These are phyloP conservation scores for Cyclocybe cylindracea DNA, from an alignment of 768 basidiomycete species.

Conservation along the genomic window DNA sequence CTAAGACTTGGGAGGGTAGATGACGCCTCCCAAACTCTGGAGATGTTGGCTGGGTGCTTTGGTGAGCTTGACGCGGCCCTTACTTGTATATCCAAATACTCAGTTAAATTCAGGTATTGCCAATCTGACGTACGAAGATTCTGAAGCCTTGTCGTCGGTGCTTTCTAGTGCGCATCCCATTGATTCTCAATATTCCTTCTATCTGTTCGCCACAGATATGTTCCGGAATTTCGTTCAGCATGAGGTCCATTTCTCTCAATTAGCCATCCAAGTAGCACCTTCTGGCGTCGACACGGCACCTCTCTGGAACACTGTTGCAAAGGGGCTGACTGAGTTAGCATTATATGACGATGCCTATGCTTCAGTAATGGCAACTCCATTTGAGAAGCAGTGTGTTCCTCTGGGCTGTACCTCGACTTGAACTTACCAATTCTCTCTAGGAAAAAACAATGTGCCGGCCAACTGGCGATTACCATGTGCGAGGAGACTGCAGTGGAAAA, in stretches of 20 bases:
- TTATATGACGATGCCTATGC: constrained; percentile 89
- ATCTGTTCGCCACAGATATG: constrained; percentile 72
- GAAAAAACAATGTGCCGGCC: constrained; percentile 80
- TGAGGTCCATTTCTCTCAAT: constrained; percentile 73
- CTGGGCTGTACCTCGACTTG: constrained; percentile 4
- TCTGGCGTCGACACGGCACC: constrained; percentile 54
- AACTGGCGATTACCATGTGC: constrained; percentile 90
- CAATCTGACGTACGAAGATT: constrained; percentile 56
- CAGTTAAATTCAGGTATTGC: constrained; percentile 45
- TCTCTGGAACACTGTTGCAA: constrained; percentile 81
- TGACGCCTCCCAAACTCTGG: constrained; percentile 71
- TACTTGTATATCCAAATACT: constrained; percentile 6
- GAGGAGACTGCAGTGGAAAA: constrained; percentile 80
- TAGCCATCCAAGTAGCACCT: constrained; percentile 75
- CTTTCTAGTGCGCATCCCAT: constrained; percentile 59
- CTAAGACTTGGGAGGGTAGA: constrained; percentile 66
- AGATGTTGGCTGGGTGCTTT: constrained; percentile 74
- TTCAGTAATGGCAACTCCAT: constrained; percentile 71
- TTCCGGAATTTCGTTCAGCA: constrained; percentile 66
- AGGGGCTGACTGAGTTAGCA: constrained; percentile 70
- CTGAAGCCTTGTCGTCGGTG: constrained; percentile 59
- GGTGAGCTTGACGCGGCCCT: constrained; percentile 45
- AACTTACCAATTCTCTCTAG: constrained; percentile 30
- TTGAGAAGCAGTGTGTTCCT: constrained; percentile 71
- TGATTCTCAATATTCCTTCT: constrained; percentile 71